Evolutionary conservation across 2,329 filamentous ascomycete genomes (phyloP).

Genomic region (Aspergillus melleus): DNA sequence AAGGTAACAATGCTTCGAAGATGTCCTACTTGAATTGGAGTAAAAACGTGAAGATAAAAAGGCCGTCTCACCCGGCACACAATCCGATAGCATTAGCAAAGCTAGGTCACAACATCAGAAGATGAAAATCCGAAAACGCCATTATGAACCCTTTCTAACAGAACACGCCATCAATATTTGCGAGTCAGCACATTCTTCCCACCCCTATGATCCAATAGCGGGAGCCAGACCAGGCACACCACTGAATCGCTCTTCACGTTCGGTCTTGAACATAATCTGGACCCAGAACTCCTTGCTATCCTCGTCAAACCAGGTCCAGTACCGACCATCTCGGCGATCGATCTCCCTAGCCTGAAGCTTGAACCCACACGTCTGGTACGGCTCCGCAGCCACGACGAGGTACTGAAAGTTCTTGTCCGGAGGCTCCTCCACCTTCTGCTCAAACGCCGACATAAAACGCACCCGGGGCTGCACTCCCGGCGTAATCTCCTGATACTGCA

Average conservation of each 20-base stretch:
- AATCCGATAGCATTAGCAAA: background rate
- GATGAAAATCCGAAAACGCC: conserved; percentile 14
- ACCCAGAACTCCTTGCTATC: conserved; percentile 98
- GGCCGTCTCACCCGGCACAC: background rate
- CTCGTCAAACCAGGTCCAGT: conserved; percentile 93
- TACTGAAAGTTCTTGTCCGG: conserved; percentile 95
- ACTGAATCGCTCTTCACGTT: conserved; percentile 85
- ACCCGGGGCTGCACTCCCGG: conserved; percentile 75
- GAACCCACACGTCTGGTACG: conserved; percentile 96
- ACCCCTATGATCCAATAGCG: conserved; percentile 27
- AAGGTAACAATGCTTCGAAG: background rate
- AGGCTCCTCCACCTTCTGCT: conserved; percentile 89
- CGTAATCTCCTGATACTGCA: conserved; percentile 90
- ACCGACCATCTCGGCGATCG: conserved; percentile 81
- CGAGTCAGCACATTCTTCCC: background rate
- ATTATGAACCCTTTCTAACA: conserved; percentile 8
- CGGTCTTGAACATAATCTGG: conserved; percentile 97
- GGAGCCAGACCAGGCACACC: conserved; percentile 66
- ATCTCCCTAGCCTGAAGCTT: conserved; percentile 94
- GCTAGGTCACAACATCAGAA: conserved; percentile 10
- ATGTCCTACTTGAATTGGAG: background rate
- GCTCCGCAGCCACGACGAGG: conserved; percentile 89
- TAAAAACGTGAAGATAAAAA: background rate
- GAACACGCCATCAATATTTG: conserved; percentile 5
- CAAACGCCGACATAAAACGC: conserved; percentile 96